phyloP scores from a whole-genome alignment of 768 basidiomycete species.

The Rhizopogon vinicolor region DNA sequence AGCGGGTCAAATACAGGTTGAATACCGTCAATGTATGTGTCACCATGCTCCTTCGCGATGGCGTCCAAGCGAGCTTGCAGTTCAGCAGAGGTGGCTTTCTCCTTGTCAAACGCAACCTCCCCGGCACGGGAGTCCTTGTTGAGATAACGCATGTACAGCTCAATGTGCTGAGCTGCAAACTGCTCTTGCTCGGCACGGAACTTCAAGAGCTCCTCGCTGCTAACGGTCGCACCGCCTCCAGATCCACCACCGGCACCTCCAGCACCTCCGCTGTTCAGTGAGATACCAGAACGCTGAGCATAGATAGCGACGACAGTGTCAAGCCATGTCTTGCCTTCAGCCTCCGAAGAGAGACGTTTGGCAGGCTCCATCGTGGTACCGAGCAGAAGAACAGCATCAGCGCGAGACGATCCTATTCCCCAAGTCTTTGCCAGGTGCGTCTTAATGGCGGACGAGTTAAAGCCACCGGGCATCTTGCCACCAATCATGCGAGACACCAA shows the following conservation, averaged over 20 bases:
- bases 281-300: slow-evolving; percentile 85
- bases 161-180: slow-evolving; percentile 90
- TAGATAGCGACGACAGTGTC: slow-evolving; percentile 82
- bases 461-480: slow-evolving; percentile 98
- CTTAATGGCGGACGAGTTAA: slow-evolving; percentile 92
- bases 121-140: slow-evolving; percentile 91
- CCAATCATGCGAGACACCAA: slow-evolving; percentile 89
- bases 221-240: slow-evolving; percentile 82
- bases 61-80: slow-evolving; percentile 87
- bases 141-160: slow-evolving; percentile 96
- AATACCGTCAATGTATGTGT: slow-evolving; percentile 89
- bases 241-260: slow-evolving; percentile 56
- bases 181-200: slow-evolving; percentile 93
- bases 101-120: slow-evolving; percentile 82
- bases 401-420: slow-evolving; percentile 89
- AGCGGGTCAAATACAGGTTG: slow-evolving; percentile 92
- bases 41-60: slow-evolving; percentile 90
- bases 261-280: slow-evolving; percentile 64
- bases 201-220: slow-evolving; percentile 97
- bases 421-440: slow-evolving; percentile 85
- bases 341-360: slow-evolving; percentile 88
- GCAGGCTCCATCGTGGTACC: slow-evolving; percentile 91
- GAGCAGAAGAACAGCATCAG: slow-evolving; percentile 86
- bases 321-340: slow-evolving; percentile 91
- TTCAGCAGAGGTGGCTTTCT: slow-evolving; percentile 65